Evolutionary conservation across 2,329 filamentous ascomycete species (phyloP).

Genomic region (Xylaria sp.): DNA sequence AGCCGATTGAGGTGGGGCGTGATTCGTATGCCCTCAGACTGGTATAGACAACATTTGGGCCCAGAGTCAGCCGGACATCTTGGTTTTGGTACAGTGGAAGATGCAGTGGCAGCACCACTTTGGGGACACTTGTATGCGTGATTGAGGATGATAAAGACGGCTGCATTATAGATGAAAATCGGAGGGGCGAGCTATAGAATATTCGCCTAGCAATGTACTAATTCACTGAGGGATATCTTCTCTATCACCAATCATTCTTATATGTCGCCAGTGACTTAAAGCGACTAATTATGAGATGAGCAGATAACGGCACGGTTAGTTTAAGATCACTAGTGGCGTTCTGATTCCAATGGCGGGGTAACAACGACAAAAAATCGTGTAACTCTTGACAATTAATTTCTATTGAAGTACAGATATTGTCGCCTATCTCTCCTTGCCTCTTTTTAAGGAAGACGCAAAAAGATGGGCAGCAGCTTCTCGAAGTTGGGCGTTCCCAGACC

Average conservation of each 20-base stretch:
- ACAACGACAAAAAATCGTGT: not conserved
- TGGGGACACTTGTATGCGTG: no score
- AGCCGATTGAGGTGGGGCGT: constrained; percentile 15
- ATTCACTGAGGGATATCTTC: no score
- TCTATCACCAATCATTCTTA: no score
- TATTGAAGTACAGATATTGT: not conserved
- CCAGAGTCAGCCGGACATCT: constrained; percentile 1
- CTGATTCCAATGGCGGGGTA: not conserved
- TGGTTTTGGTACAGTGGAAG: not conserved
- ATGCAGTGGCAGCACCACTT: not conserved
- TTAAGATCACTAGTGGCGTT: no score
- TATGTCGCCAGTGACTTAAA: no score
- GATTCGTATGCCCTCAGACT: constrained; percentile 3
- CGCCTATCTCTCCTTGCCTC: not conserved
- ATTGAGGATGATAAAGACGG: no score
- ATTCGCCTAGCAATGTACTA: no score
- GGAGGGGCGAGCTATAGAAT: no score
- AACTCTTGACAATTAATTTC: not conserved
- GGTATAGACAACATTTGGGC: not conserved
- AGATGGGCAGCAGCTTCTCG: constrained; percentile 37
- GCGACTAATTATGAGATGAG: no score
- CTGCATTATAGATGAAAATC: no score
- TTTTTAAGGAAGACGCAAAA: constrained; percentile 34
- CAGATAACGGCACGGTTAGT: no score
- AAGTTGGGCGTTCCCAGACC: constrained; percentile 45